Evolutionary conservation across 257 asterid genomes (phyloP).

Genomic region (Solanum appendiculatum): DNA sequence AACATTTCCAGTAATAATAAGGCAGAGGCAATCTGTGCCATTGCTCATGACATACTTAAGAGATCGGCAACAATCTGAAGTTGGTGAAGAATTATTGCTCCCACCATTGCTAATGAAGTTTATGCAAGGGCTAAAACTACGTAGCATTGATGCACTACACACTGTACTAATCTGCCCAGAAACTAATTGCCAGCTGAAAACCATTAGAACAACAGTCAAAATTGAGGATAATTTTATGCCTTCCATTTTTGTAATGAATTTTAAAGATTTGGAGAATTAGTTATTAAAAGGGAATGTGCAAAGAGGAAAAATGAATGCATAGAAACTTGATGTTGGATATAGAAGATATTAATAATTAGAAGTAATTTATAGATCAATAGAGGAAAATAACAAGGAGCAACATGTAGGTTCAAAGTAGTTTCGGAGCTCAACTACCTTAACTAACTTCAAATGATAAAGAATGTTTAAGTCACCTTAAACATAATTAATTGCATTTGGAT

Average conservation of each 20-base stretch:
- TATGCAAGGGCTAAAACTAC: constrained; percentile 47
- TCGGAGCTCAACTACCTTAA: constrained; percentile 13
- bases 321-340: not conserved
- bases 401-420: constrained; percentile 7
- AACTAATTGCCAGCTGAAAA: constrained; percentile 3
- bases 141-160: constrained; percentile 54
- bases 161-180: constrained; percentile 34
- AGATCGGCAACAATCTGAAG: constrained; percentile 54
- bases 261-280: not conserved
- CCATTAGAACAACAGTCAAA: constrained; percentile 12
- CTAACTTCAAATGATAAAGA: not conserved
- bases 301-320: not conserved
- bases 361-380: not conserved
- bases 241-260: constrained; percentile 2
- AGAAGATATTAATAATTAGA: not conserved
- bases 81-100: constrained; percentile 39
- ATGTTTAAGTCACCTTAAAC: constrained; percentile 1
- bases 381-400: not conserved
- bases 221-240: constrained; percentile 5
- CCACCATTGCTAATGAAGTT: constrained; percentile 26
- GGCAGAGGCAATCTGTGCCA: constrained; percentile 67
- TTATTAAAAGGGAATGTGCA: constrained; percentile 13
- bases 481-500: not conserved
- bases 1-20: constrained; percentile 39
- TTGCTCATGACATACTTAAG: constrained; percentile 52